A percentile compares a stretch with the other conserved stretches of the same genome.
These are phyloP conservation scores for Anthoceros angustus DNA, from an alignment of 225 moss, liverwort and hornwort species.

Conservation along the genomic window DNA sequence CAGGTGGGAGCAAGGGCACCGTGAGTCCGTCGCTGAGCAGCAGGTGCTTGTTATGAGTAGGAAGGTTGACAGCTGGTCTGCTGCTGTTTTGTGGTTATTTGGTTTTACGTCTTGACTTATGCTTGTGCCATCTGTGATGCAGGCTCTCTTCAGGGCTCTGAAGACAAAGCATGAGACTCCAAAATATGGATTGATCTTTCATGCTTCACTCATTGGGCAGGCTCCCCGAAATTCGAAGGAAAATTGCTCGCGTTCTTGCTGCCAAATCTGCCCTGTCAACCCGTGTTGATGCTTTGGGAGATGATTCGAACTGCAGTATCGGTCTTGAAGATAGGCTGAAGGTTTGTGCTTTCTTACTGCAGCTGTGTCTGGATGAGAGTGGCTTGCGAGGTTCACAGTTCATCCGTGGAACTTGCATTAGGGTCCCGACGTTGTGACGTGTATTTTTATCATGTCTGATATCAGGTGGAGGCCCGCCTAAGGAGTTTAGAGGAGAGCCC, in stretches of 20 bases:
- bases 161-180: slow-evolving; percentile 94
- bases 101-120: not conserved
- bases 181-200: slow-evolving; percentile 85
- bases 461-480: slow-evolving; percentile 65
- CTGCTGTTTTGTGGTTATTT: not conserved
- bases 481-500: slow-evolving; percentile 63
- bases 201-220: slow-evolving; percentile 76
- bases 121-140: not conserved
- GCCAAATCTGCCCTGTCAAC: slow-evolving; percentile 71
- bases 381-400: not conserved
- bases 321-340: slow-evolving; percentile 53
- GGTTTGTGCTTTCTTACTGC: slow-evolving; percentile 8
- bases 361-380: not conserved
- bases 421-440: not conserved
- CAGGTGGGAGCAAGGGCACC: too few relatives aligned
- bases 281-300: slow-evolving; percentile 67
- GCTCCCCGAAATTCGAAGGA: slow-evolving; percentile 76
- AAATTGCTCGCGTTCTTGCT: slow-evolving; percentile 77
- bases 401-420: not conserved
- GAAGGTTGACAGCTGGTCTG: too few relatives aligned
- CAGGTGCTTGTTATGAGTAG: too few relatives aligned
- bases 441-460: too few relatives aligned
- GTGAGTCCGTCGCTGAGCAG: too few relatives aligned
- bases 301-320: slow-evolving; percentile 38
- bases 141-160: slow-evolving; percentile 69